Evolutionary conservation across 345 rosid species (phyloP).

Genomic region (Bruguiera parviflora): DNA sequence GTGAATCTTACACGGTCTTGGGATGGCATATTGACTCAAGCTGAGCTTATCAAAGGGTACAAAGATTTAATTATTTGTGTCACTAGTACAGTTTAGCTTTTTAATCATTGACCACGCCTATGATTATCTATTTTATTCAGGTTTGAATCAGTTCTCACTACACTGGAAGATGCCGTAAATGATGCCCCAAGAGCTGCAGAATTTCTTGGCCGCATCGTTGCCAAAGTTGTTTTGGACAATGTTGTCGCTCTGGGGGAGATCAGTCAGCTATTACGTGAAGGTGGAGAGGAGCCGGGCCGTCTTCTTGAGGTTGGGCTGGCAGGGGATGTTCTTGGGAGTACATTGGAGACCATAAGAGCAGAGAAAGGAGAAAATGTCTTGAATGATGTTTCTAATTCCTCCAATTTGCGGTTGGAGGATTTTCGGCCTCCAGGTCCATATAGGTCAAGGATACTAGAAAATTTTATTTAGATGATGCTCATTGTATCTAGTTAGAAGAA

Average conservation of each 20-base stretch:
- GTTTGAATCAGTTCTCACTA: constrained; percentile 65
- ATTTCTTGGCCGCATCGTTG: constrained; percentile 70
- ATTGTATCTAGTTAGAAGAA: constrained; percentile 29
- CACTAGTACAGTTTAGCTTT: background rate
- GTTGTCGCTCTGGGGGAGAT: constrained; percentile 56
- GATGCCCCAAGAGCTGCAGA: constrained; percentile 95
- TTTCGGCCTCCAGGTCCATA: constrained; percentile 57
- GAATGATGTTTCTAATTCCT: constrained; percentile 46
- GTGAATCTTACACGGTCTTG: constrained; percentile 53
- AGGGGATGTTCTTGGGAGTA: constrained; percentile 77
- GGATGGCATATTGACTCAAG: constrained; percentile 42
- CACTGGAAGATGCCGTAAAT: constrained; percentile 80
- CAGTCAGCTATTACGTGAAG: constrained; percentile 50
- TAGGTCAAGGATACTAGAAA: constrained; percentile 66
- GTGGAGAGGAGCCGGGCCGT: constrained; percentile 73
- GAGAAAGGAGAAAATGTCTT: constrained; percentile 57
- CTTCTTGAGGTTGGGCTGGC: constrained; percentile 65
- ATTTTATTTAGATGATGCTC: constrained; percentile 62
- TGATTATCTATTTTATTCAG: constrained; percentile 26
- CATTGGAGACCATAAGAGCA: constrained; percentile 54
- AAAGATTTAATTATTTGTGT: background rate
- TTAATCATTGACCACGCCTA: background rate
- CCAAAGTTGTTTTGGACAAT: constrained; percentile 44
- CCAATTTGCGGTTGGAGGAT: constrained; percentile 62
- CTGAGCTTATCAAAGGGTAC: constrained; percentile 77